Conservation (phyloP, 495 filamentous ascomycete genomes). For the Eremomyces bilateralis region DNA sequence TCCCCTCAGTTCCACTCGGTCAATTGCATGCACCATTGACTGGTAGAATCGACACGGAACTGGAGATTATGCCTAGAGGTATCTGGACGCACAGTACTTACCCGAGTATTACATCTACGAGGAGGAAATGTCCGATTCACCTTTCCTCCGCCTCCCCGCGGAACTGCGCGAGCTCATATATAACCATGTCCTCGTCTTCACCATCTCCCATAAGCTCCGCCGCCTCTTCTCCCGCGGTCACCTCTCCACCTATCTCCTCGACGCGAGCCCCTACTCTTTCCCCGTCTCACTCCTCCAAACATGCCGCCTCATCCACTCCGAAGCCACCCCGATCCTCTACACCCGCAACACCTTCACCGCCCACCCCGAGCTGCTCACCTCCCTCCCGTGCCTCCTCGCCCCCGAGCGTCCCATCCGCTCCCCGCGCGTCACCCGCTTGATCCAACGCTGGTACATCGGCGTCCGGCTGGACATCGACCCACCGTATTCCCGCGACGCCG, state of each 20-base stretch:
- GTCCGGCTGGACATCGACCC: slow-evolving; percentile 29
- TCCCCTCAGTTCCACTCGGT: too few species aligned
- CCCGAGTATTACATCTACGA: too few species aligned
- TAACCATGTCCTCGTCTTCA: slow-evolving; percentile 22
- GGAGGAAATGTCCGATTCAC: slow-evolving; percentile 2
- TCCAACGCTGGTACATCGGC: slow-evolving; percentile 22
- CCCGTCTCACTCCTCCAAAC: slow-evolving; percentile 23
- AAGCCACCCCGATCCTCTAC: slow-evolving; percentile 28
- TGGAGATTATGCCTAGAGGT: too few species aligned
- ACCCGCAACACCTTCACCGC: slow-evolving; percentile 28
- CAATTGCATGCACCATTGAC: too few species aligned
- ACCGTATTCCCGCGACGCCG: slow-evolving; percentile 12
- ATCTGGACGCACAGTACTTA: too few species aligned
- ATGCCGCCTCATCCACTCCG: slow-evolving; percentile 20
- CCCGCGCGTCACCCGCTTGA: slow-evolving; percentile 14
- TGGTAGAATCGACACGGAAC: too few species aligned
- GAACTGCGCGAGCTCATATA: slow-evolving; percentile 31
- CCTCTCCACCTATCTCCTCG: too few species aligned
- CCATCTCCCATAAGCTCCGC: slow-evolving; percentile 4
- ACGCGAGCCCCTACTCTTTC: slow-evolving; percentile 4
- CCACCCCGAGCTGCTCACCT: slow-evolving; percentile 24
- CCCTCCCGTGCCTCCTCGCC: slow-evolving; percentile 21
- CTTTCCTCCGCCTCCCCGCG: slow-evolving; percentile 24
- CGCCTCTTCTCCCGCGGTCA: slow-evolving; percentile 4
- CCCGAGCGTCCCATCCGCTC: slow-evolving; percentile 16